Percentiles rank a stretch among this genome's conserved stretches.
Evolutionary conservation across 1,139 yeast species (phyloP).

Genomic region (Magnusiomyces fungicola): DNA sequence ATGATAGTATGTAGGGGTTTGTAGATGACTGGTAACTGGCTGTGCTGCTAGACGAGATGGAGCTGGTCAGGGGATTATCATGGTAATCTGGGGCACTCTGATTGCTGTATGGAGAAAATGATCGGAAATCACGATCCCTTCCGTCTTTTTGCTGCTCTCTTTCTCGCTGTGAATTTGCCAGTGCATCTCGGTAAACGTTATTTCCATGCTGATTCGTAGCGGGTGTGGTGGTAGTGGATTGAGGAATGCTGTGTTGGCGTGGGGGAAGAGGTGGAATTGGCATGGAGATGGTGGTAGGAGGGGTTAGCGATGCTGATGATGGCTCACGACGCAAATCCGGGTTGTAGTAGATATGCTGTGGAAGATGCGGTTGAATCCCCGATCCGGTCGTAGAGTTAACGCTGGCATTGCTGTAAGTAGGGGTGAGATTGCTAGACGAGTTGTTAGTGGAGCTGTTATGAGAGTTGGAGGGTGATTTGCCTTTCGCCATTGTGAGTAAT

Average conservation of each 20-base stretch:
- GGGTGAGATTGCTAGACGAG: too few species aligned
- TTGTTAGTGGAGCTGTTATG: not conserved
- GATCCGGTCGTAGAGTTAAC: too few species aligned
- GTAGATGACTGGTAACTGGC: not conserved
- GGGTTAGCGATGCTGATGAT: constrained; percentile 16
- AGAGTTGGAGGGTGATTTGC: constrained; percentile 1
- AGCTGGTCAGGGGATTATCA: not conserved
- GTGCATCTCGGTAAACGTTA: not conserved
- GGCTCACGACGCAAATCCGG: not conserved
- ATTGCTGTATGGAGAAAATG: not conserved
- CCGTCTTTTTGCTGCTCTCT: not conserved
- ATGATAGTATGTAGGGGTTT: not conserved
- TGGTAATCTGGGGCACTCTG: too few species aligned
- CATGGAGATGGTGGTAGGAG: constrained; percentile 22
- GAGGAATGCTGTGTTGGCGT: constrained; percentile 14
- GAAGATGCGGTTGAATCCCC: not conserved
- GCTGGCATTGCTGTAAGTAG: too few species aligned
- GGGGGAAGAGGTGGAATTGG: constrained; percentile 28
- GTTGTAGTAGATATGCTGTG: not conserved
- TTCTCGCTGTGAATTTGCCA: not conserved
- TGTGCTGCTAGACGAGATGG: not conserved
- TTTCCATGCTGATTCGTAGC: not conserved
- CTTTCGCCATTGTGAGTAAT: constrained; percentile 2
- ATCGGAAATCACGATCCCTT: not conserved
- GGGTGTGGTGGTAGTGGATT: constrained; percentile 4